A percentile compares a stretch with the other conserved stretches of the same genome.
Evolutionary conservation across 176 grass and related monocot species (phyloP).

Genomic region (Pharus latifolius): DNA sequence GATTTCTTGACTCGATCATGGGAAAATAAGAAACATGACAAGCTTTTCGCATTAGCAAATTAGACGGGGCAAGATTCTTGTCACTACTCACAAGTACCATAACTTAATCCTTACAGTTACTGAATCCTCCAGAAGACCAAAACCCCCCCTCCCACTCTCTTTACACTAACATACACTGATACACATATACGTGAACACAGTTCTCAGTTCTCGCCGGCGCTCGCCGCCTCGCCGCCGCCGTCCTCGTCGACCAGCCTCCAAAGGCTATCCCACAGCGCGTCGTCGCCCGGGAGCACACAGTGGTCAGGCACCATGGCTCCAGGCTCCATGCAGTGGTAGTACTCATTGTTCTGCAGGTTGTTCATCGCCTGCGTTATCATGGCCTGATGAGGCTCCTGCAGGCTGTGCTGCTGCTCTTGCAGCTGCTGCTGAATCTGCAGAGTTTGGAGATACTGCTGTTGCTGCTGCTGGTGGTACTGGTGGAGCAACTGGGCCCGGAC

Average conservation of each 20-base stretch:
- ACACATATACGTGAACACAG: neutral
- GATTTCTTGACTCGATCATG: neutral
- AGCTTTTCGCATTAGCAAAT: neutral
- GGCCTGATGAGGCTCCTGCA: conserved; percentile 9
- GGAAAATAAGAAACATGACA: conserved; percentile 6
- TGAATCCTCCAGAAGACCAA: conserved; percentile 4
- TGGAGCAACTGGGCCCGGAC: conserved; percentile 48
- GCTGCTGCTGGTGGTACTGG: conserved; percentile 42
- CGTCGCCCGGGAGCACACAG: conserved; percentile 2
- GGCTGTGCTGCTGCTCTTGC: conserved; percentile 29
- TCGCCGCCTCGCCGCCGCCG: conserved; percentile 12
- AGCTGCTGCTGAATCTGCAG: conserved; percentile 21
- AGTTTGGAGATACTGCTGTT: conserved; percentile 34
- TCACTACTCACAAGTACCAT: neutral
- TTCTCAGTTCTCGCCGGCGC: conserved; percentile 21
- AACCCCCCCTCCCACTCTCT: neutral
- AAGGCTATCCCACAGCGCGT: conserved; percentile 37
- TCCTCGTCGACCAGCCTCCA: conserved; percentile 46
- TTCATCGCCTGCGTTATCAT: neutral
- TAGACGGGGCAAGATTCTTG: neutral
- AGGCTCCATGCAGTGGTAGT: neutral
- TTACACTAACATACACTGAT: conserved; percentile 1
- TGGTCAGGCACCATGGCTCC: conserved; percentile 1
- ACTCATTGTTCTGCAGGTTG: neutral
- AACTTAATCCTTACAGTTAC: neutral